Conservation (phyloP, 2,329 filamentous ascomycete genomes). For the Westerdykella aurantiaca region DNA sequence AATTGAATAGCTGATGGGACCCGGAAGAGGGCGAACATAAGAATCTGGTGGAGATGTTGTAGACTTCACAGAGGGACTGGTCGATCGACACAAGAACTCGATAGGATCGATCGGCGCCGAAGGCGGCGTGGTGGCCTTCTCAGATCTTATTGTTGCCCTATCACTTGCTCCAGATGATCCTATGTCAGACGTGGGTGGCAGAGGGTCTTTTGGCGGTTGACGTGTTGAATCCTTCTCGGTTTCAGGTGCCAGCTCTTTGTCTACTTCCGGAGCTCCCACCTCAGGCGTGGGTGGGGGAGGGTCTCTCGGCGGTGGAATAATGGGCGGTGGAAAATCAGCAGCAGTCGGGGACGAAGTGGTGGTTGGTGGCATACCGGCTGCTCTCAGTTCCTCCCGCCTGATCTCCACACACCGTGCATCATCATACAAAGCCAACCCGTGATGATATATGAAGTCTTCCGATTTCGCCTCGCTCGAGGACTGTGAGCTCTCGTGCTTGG, state of each 20-base stretch:
- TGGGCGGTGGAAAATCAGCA: slow-evolving; percentile 37
- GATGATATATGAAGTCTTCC: slow-evolving; percentile 46
- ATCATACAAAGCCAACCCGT: slow-evolving; percentile 47
- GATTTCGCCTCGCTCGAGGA: slow-evolving; percentile 38
- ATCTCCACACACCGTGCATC: slow-evolving; percentile 35
- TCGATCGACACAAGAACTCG: background rate
- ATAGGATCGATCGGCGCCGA: slow-evolving; percentile 2
- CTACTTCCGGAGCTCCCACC: background rate
- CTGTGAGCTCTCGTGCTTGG: slow-evolving; percentile 42
- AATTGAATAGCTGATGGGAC: slow-evolving; percentile 19
- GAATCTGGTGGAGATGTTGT: background rate
- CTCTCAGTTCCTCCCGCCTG: slow-evolving; percentile 32
- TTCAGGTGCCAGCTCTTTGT: slow-evolving; percentile 10
- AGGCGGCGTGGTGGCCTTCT: slow-evolving; percentile 14
- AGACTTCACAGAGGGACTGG: background rate
- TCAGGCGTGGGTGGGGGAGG: slow-evolving; percentile 19
- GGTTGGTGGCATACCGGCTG: slow-evolving; percentile 36
- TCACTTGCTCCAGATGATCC: too few species aligned
- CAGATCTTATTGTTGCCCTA: background rate
- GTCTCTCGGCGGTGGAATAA: slow-evolving; percentile 29
- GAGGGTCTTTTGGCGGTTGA: too few species aligned
- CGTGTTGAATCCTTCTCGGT: slow-evolving; percentile 1
- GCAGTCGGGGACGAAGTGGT: slow-evolving; percentile 32
- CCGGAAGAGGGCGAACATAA: slow-evolving; percentile 26
- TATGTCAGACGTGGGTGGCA: too few species aligned